These are phyloP conservation scores for Schizosaccharomyces octosporus DNA, from an alignment of 805 yeast genomes.

Conservation along the genomic window DNA sequence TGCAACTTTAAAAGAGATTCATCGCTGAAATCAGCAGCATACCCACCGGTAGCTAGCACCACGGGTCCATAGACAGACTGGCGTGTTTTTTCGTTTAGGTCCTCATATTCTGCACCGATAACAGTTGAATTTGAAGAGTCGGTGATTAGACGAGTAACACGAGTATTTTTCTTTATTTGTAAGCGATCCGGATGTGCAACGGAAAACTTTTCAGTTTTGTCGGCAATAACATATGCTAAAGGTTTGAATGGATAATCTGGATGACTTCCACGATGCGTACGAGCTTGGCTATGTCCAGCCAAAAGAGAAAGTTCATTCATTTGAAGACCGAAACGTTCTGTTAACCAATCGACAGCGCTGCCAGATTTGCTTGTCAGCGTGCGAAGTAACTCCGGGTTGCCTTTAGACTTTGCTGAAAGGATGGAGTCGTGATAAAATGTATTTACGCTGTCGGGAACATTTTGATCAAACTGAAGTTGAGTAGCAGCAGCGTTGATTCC, in stretches of 20 bases:
- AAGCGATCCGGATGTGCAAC: conserved; percentile 22
- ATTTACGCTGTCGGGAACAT: conserved; percentile 31
- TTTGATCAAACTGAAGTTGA: conserved; percentile 26
- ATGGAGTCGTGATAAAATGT: conserved; percentile 42
- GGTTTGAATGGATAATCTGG: conserved; percentile 44
- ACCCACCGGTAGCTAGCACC: conserved; percentile 40
- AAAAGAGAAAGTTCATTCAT: conserved; percentile 44
- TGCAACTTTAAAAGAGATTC: conserved; percentile 28
- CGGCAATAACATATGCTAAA: conserved; percentile 29
- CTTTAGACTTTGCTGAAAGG: conserved; percentile 37
- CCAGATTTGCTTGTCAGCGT: conserved; percentile 38
- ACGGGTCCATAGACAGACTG: conserved; percentile 27
- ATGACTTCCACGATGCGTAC: conserved; percentile 62
- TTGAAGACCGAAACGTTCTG: conserved; percentile 34
- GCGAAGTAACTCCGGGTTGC: conserved; percentile 31
- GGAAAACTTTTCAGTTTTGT: conserved; percentile 23
- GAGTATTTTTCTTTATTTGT: conserved; percentile 18
- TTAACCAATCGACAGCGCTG: conserved; percentile 51
- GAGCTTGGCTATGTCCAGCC: conserved; percentile 60
- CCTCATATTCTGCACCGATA: conserved; percentile 20
- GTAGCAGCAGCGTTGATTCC: conserved; percentile 57
- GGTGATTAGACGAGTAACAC: conserved; percentile 21
- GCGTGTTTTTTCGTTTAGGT: conserved; percentile 9
- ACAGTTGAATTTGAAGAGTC: conserved; percentile 12
- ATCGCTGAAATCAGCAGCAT: conserved; percentile 34